phyloP scores from a whole-genome alignment of 441 rosid genomes.

The Macaranga tanarius region DNA sequence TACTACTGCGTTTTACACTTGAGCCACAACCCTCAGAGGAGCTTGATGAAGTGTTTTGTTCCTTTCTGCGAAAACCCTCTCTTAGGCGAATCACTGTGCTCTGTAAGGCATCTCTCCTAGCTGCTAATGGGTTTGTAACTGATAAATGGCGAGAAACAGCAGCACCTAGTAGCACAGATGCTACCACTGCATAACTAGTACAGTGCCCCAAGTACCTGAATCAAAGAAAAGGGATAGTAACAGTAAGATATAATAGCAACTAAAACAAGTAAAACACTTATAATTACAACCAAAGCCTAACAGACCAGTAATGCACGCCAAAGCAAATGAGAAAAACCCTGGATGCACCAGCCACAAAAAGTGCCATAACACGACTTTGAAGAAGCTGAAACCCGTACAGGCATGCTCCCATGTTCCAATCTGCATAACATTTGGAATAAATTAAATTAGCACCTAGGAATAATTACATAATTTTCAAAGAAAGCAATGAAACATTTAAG shows the following conservation, averaged over 20 bases:
- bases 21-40: conserved; percentile 99
- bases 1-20: conserved; percentile 92
- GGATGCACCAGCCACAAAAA: conserved; percentile 88
- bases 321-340: conserved; percentile 98
- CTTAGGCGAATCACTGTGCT: conserved; percentile 96
- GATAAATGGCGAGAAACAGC: conserved; percentile 97
- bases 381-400: conserved; percentile 97
- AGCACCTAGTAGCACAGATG: conserved; percentile 95
- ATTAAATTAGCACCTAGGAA: conserved; percentile 29
- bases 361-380: conserved; percentile 83
- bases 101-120: conserved; percentile 97
- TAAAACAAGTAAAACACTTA: conserved; percentile 17
- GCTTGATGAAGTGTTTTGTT: conserved; percentile 87
- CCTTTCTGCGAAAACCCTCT: conserved; percentile 97
- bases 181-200: conserved; percentile 94
- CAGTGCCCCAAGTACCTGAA: conserved; percentile 99
- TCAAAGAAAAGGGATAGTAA: conserved; percentile 23
- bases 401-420: conserved; percentile 99
- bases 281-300: conserved; percentile 24
- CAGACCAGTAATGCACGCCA: conserved; percentile 99
- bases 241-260: conserved; percentile 17
- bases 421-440: conserved; percentile 42
- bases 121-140: conserved; percentile 86
- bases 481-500: conserved; percentile 19
- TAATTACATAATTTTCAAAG: conserved; percentile 21